Conservation (phyloP, 2,329 filamentous ascomycete species). For the Ophiocordyceps camponoti-saundersi region DNA sequence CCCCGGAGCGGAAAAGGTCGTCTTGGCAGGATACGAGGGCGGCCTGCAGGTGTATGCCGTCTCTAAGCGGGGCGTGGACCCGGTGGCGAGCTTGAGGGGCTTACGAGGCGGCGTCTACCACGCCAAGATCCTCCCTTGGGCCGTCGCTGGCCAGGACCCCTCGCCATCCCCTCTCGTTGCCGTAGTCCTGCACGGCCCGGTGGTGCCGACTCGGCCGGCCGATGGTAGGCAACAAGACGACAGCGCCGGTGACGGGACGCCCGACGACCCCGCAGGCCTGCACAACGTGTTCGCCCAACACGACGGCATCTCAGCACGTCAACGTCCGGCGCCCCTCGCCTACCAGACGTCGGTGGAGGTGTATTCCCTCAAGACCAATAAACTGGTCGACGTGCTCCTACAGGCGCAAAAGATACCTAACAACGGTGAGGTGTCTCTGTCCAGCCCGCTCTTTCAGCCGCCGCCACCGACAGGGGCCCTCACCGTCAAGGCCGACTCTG, state of each 20-base stretch:
- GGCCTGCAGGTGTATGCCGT: conserved; percentile 61
- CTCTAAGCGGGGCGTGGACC: conserved; percentile 53
- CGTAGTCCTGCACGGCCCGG: conserved; percentile 64
- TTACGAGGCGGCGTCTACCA: conserved; percentile 64
- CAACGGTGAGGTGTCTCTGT: conserved; percentile 33
- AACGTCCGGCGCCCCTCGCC: conserved; percentile 28
- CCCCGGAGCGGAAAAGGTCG: conserved; percentile 40
- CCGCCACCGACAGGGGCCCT: conserved; percentile 58
- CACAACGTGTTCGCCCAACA: conserved; percentile 21
- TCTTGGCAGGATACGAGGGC: conserved; percentile 66
- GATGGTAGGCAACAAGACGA: conserved; percentile 19
- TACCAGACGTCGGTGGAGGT: conserved; percentile 85
- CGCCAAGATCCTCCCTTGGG: conserved; percentile 69
- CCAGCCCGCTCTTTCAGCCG: conserved; percentile 47
- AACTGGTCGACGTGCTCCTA: conserved; percentile 56
- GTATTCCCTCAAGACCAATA: conserved; percentile 66
- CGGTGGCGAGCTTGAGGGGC: conserved; percentile 54
- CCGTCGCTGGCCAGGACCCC: conserved; percentile 31
- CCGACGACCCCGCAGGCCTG: conserved; percentile 24
- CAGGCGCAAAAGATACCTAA: conserved; percentile 47
- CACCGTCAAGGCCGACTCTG: conserved; percentile 54
- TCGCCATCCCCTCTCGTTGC: conserved; percentile 57
- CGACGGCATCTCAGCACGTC: conserved; percentile 16
- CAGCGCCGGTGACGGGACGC: conserved; percentile 16
- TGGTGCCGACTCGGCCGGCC: conserved; percentile 26